These are phyloP conservation scores for Trifolium repens DNA, from an alignment of 306 rosid genomes.

Conservation along the genomic window DNA sequence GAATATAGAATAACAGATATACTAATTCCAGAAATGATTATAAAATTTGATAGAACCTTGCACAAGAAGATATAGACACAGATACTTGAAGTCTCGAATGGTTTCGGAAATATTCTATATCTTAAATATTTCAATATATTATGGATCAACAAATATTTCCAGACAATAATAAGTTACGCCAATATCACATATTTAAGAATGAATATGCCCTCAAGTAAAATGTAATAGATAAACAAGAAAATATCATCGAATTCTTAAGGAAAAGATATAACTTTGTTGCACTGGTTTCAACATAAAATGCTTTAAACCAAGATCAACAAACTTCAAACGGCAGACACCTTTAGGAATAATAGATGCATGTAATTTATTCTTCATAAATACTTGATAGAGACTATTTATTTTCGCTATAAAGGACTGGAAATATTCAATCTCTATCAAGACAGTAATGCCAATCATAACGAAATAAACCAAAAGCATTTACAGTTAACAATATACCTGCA, in stretches of 20 bases:
- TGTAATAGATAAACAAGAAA: too few species aligned
- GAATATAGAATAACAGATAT: neutral
- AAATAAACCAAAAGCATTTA: neutral
- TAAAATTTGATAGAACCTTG: conserved; percentile 8
- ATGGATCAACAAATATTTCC: neutral
- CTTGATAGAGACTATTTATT: neutral
- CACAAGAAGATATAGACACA: conserved; percentile 23
- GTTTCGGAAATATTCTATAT: neutral
- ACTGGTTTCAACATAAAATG: too few species aligned
- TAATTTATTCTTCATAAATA: conserved; percentile 4
- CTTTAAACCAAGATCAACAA: too few species aligned
- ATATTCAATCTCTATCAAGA: neutral
- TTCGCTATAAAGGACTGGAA: neutral
- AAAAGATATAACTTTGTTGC: too few species aligned
- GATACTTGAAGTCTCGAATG: conserved; percentile 5
- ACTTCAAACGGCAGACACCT: conserved; percentile 6
- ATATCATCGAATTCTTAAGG: too few species aligned
- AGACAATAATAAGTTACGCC: conserved; percentile 4
- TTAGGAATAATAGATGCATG: conserved; percentile 13
- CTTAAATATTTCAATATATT: conserved; percentile 5
- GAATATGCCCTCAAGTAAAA: neutral
- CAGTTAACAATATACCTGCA: conserved; percentile 63
- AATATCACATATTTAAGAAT: conserved; percentile 7
- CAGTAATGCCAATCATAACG: conserved; percentile 17
- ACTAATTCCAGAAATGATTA: neutral